phyloP scores from a whole-genome alignment of 768 basidiomycete species.

The Termitomyces sp. region DNA sequence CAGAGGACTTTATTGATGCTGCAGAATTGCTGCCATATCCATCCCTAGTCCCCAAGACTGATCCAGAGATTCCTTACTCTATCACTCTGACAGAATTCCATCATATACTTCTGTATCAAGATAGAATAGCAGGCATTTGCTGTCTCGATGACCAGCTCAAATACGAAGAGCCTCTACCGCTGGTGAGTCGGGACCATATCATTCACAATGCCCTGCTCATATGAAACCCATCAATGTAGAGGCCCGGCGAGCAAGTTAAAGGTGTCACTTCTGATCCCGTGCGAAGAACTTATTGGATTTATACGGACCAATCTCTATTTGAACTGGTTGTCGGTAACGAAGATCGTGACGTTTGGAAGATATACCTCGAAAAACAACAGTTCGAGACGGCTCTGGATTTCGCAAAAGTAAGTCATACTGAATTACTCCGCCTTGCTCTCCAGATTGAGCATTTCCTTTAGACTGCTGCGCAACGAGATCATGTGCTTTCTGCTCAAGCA shows the following conservation, averaged over 20 bases:
- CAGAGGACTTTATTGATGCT: constrained; percentile 73
- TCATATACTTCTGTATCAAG: constrained; percentile 78
- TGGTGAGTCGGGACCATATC: constrained; percentile 48
- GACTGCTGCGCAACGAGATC: constrained; percentile 86
- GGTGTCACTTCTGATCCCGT: constrained; percentile 82
- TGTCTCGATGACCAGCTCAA: constrained; percentile 74
- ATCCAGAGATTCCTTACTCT: constrained; percentile 56
- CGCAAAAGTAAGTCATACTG: constrained; percentile 58
- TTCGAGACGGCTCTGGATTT: constrained; percentile 77
- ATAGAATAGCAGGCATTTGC: constrained; percentile 73
- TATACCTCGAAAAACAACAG: constrained; percentile 73
- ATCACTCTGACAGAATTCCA: constrained; percentile 90
- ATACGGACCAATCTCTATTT: constrained; percentile 82
- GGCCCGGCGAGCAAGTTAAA: constrained; percentile 64
- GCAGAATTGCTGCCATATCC: constrained; percentile 81
- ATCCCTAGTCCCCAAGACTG: constrained; percentile 21
- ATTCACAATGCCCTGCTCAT: background rate
- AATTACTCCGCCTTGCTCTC: background rate
- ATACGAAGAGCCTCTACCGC: constrained; percentile 77
- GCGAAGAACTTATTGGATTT: constrained; percentile 90
- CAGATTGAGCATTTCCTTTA: constrained; percentile 20
- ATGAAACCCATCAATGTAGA: constrained; percentile 35
- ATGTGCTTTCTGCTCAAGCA: constrained; percentile 79
- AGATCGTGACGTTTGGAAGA: constrained; percentile 91
- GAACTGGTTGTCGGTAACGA: constrained; percentile 85